Base-by-base conservation (phyloP, 139 green algal species). In the Chlorella sp. region DNA sequence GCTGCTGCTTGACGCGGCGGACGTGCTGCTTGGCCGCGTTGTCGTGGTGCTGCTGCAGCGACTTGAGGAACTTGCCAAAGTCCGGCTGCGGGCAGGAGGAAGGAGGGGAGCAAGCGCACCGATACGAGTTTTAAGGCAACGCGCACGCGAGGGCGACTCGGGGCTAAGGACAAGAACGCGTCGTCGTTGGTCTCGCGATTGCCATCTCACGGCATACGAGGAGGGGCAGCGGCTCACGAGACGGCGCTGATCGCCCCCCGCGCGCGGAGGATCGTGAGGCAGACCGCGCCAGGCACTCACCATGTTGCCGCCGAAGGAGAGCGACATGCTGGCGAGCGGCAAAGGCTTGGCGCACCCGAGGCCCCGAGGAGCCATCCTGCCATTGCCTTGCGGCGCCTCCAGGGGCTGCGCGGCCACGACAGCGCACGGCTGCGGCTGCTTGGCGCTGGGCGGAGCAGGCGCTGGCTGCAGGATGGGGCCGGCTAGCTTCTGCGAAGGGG, bases 1-100 rank as follows among this genome's bases (percentile, higher is more conserved):
- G 6, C 34, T 5, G 20, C 24, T 60, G 35, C 36, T 62, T 6
- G 14, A 10, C 3, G 29, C 64, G 49, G 42, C n/a, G 67, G 35
- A 35, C 29, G 33, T 71, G 49, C 49, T 72, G 36, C 67, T 29
- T 35, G 62, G 64, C 64, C 27, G 55, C 14, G 4, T 64, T 27
- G 24, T 27, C 17, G 17, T 63, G n/a, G 23, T 49, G 26, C 27
- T 50, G 66, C 66, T 50, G 66, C 66, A 78, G n/a, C 30, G n/a
- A n/a, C 1, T 17, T 17, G 3, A 80, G 17, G 27, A 80, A 42
- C 29, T 72, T 67, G 27, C 74, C 74, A 49, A 80, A 80, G 49
- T 80, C 74, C n/a, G 67, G 74, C 74, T 80, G 68, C 62, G 61
- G 30, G 27, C 27, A 68, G 10, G 4, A 36, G 23, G 59, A 31